Evolutionary conservation across 129 eudicot species (phyloP).

Genomic region (Centella asiatica): DNA sequence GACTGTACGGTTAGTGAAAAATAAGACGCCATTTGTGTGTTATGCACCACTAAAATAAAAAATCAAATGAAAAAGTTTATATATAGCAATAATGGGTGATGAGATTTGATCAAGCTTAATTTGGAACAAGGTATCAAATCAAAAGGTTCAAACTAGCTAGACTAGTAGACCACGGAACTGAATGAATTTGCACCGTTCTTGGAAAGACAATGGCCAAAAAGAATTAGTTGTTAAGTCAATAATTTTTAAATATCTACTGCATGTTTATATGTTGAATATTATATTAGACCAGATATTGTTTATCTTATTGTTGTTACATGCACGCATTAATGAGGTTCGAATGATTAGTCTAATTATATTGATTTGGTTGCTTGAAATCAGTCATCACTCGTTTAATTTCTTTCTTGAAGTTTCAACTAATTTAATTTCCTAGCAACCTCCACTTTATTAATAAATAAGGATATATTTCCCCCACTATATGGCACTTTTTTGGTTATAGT

Average conservation of each 20-base stretch:
- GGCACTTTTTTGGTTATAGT: not conserved
- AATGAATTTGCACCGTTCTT: conserved; percentile 3
- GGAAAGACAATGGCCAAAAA: not conserved
- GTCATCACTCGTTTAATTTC: too few relatives aligned
- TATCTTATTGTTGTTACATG: too few relatives aligned
- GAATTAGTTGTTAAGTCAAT: not conserved
- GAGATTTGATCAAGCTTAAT: not conserved
- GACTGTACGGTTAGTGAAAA: too few relatives aligned
- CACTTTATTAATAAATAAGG: not conserved
- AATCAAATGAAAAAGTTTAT: too few relatives aligned
- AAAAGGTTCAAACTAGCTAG: conserved; percentile 3
- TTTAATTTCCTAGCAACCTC: not conserved
- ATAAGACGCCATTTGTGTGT: too few relatives aligned
- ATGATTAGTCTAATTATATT: conserved; percentile 5
- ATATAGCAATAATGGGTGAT: too few relatives aligned
- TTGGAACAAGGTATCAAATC: not conserved
- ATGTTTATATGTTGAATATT: not conserved
- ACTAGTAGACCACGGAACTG: not conserved
- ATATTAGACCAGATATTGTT: too few relatives aligned
- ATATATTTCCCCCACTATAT: too few relatives aligned
- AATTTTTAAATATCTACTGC: too few relatives aligned
- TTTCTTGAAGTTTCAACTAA: too few relatives aligned
- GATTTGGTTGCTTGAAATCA: not conserved
- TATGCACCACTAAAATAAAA: too few relatives aligned
- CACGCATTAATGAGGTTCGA: not conserved